Base-by-base conservation (phyloP, 1,284 basidiomycete genomes). In the Boletus albobrunnescens region DNA sequence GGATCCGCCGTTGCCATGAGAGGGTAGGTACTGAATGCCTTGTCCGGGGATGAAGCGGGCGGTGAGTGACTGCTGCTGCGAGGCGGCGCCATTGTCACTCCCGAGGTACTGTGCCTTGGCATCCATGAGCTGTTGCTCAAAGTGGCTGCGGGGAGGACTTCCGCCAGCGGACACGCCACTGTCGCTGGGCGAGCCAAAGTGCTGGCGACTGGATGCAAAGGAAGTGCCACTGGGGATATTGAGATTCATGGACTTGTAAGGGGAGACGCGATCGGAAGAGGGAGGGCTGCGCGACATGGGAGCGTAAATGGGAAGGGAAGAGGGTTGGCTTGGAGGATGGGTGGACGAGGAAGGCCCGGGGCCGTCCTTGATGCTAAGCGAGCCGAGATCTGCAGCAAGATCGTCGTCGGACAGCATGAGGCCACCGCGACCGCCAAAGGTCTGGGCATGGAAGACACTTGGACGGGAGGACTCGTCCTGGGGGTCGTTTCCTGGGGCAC, bases 331-430 rank as follows among this genome's bases (percentile, higher is more conserved):
- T 2, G 77, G 68, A 3, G 78, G 76, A 41, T 70, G 68, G 40
- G 69, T 61, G 3, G 74, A 73, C 13, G 68, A 67, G 27, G 72
- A 70, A 1, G 76, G 67, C 2, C 72, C 61, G 7, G 65, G 65
- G 19, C 78, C 74, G 46, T 77, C 76, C 12, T 73, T 67, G 19
- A 91, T 63, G 58, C 71, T 85, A 53, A 92, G 73, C 41, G 81
- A 69, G 27, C 81, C 81, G n/a, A 86, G 71, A 51, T 78, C 75
- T 33, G 75, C 79, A 0, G 87, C 84, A 8, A 93, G 77, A 53
- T 93, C 91, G 46, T 91, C 90, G 58, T 93, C 90, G 0, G 82
- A 82, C 36, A 92, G 73, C 60, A 82, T 67, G 22, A 87, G 67
- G 3, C 80, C 79, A 0, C 82, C 73, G 8, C 79, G 68, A 2